A percentile compares a stretch with the other conserved stretches of the same genome.
These are phyloP conservation scores for Claviceps humidiphila DNA, from an alignment of 2,329 filamentous ascomycete species.

Conservation along the genomic window DNA sequence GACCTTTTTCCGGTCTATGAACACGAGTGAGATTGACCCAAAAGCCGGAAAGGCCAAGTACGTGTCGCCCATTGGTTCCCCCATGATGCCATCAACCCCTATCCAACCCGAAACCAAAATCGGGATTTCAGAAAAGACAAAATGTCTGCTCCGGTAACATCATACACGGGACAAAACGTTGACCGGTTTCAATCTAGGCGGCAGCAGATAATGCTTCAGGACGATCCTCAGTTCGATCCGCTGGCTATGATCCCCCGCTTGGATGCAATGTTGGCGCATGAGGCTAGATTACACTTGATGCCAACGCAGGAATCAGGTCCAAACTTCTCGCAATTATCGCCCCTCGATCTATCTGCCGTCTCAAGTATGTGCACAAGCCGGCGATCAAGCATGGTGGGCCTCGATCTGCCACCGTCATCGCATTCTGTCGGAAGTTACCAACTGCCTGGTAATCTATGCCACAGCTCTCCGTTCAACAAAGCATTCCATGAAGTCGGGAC, in stretches of 20 bases:
- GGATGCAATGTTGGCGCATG: constrained; percentile 21
- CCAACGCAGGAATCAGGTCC: constrained; percentile 24
- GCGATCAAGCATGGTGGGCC: constrained; percentile 14
- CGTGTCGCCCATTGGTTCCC: constrained; percentile 20
- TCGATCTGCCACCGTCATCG: constrained; percentile 23
- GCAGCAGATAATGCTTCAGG: constrained; percentile 61
- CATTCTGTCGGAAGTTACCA: constrained; percentile 19
- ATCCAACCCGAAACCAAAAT: constrained; percentile 1
- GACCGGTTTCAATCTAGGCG: constrained; percentile 34
- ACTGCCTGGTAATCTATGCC: constrained; percentile 21
- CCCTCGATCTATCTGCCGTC: constrained; percentile 17
- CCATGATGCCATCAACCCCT: background rate
- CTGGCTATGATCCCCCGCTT: constrained; percentile 18
- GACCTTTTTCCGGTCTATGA: constrained; percentile 45
- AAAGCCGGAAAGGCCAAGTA: constrained; percentile 62
- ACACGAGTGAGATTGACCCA: constrained; percentile 48
- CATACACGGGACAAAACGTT: too few species aligned
- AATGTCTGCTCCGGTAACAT: background rate
- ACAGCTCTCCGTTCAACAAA: constrained; percentile 17
- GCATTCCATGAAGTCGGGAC: constrained; percentile 8
- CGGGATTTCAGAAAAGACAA: background rate
- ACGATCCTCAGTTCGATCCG: constrained; percentile 64
- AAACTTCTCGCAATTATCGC: constrained; percentile 32
- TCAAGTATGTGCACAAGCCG: constrained; percentile 17
- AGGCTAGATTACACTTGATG: constrained; percentile 19